phyloP scores from a whole-genome alignment of 2,329 filamentous ascomycete genomes.

The Calonectria leucothoes region DNA sequence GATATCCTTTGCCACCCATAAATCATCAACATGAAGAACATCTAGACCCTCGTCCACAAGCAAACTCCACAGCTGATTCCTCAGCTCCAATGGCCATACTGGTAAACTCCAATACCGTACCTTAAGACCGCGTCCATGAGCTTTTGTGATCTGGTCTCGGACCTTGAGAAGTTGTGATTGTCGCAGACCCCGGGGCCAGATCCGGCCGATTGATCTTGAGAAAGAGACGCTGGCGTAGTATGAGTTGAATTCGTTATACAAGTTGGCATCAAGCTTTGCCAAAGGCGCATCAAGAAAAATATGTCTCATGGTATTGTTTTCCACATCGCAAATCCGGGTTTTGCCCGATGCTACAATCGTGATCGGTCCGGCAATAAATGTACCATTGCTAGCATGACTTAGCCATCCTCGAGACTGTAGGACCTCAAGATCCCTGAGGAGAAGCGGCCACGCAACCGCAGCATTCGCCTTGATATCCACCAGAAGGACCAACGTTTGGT shows the following conservation, averaged over 20 bases:
- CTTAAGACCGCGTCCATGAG: constrained; percentile 65
- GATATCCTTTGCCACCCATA: constrained; percentile 51
- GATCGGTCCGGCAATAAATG: constrained; percentile 65
- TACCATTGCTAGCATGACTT: constrained; percentile 61
- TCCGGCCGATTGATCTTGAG: constrained; percentile 62
- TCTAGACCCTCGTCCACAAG: constrained; percentile 69
- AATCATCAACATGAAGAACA: constrained; percentile 71
- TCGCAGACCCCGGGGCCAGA: constrained; percentile 58
- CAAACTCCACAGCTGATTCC: constrained; percentile 68
- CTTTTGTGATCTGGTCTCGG: constrained; percentile 58
- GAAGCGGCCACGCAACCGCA: constrained; percentile 37
- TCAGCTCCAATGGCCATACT: constrained; percentile 63
- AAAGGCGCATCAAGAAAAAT: constrained; percentile 76
- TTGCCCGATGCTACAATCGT: constrained; percentile 77
- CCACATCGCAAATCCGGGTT: constrained; percentile 26
- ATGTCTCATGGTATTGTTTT: constrained; percentile 55
- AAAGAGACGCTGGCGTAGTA: constrained; percentile 75
- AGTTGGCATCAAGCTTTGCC: constrained; percentile 47
- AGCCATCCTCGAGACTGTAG: constrained; percentile 70
- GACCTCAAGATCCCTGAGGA: constrained; percentile 59
- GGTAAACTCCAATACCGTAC: constrained; percentile 72
- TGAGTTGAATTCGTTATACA: constrained; percentile 67
- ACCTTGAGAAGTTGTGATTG: constrained; percentile 56
- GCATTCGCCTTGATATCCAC: constrained; percentile 74
- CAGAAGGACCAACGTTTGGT: constrained; percentile 69